These are phyloP conservation scores for Fragaria vesca DNA, from an alignment of 306 rosid species.

Conservation along the genomic window DNA sequence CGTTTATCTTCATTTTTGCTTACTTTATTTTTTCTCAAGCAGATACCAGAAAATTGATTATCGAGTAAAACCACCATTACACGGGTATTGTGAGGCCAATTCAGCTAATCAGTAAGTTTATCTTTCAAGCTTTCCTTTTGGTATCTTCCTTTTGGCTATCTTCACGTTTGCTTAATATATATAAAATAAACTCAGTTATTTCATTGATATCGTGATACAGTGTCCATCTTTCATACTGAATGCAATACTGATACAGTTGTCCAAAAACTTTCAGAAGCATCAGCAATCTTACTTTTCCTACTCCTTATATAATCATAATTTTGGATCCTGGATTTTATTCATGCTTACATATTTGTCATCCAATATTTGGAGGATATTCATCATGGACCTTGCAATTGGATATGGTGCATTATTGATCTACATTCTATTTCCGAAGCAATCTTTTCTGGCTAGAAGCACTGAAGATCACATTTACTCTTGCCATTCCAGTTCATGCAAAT, in stretches of 20 bases:
- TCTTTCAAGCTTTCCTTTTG: constrained; percentile 8
- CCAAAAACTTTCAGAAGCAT: background rate
- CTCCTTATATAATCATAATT: background rate
- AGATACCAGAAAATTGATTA: constrained; percentile 84
- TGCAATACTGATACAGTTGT: constrained; percentile 1
- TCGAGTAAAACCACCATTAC: constrained; percentile 72
- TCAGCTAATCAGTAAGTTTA: constrained; percentile 58
- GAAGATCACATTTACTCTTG: background rate
- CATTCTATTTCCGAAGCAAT: constrained; percentile 5
- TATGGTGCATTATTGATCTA: background rate
- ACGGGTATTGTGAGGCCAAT: constrained; percentile 66
- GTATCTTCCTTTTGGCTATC: background rate
- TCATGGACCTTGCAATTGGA: background rate
- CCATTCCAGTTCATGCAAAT: background rate
- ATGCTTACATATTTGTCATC: background rate
- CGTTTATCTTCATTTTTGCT: constrained; percentile 11
- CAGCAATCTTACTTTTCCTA: background rate
- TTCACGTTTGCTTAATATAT: constrained; percentile 17
- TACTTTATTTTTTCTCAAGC: constrained; percentile 29
- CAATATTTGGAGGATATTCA: constrained; percentile 1
- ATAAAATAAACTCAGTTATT: background rate
- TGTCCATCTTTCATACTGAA: background rate
- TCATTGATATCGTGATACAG: background rate
- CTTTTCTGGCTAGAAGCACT: background rate
- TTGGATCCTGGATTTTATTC: background rate